Evolutionary conservation across 2,329 filamentous ascomycete genomes (phyloP).

Genomic region (Neofusicoccum kwambonambiense): DNA sequence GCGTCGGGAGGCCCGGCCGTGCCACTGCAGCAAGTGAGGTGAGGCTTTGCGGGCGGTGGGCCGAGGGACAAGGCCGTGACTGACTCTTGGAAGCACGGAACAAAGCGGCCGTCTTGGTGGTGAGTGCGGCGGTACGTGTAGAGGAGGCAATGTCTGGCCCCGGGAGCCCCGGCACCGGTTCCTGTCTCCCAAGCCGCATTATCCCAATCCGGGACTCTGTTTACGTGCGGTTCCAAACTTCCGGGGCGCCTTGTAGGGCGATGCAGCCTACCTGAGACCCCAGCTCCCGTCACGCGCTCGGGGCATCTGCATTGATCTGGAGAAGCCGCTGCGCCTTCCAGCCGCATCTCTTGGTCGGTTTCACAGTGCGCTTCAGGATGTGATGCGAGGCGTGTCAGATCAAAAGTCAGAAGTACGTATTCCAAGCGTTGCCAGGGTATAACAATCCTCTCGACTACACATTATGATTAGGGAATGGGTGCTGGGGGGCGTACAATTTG

Average conservation of each 20-base stretch:
- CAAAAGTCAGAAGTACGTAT: not conserved
- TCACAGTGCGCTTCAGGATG: not conserved
- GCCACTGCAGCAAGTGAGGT: not conserved
- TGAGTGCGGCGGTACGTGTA: not conserved
- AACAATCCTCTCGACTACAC: not conserved
- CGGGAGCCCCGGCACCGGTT: not conserved
- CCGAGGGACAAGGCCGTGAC: constrained; percentile 1
- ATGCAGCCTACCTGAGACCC: too few species aligned
- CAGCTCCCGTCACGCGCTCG: too few species aligned
- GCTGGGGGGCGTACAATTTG: not conserved
- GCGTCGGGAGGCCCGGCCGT: not conserved
- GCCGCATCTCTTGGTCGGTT: not conserved
- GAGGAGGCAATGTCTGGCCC: not conserved
- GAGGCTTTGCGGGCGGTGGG: not conserved
- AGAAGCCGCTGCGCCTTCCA: not conserved
- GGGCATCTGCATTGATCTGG: too few species aligned
- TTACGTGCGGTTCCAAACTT: not conserved
- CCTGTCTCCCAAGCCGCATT: not conserved
- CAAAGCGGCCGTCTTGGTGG: not conserved
- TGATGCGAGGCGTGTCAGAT: not conserved
- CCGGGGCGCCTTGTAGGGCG: not conserved
- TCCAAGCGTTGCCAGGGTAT: not conserved
- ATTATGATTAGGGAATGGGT: constrained; percentile 3
- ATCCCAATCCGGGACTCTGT: not conserved
- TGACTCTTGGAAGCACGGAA: not conserved